Conservation (phyloP, 1,284 basidiomycete genomes). For the Clitocybe nebularis region DNA sequence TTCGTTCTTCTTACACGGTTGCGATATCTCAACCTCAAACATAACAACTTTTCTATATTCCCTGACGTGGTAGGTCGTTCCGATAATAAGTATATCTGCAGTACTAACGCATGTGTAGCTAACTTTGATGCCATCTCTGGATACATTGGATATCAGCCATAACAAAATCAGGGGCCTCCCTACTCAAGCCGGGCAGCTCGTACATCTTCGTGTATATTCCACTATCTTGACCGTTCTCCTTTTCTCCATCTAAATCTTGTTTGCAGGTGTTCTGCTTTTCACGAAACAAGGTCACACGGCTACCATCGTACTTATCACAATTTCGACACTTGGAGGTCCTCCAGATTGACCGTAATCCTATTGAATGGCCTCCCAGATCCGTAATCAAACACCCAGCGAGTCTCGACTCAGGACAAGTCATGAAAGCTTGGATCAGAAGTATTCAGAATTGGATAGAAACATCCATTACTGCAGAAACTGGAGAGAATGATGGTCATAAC, state of each 20-base stretch:
- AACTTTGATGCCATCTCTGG: constrained; percentile 81
- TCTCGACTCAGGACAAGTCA: constrained; percentile 45
- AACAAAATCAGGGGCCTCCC: constrained; percentile 89
- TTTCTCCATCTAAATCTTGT: constrained; percentile 10
- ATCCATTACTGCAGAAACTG: constrained; percentile 34
- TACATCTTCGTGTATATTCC: constrained; percentile 67
- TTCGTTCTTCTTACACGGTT: constrained; percentile 78
- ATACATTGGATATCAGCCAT: constrained; percentile 92
- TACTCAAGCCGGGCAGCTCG: constrained; percentile 73
- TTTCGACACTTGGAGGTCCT: constrained; percentile 78
- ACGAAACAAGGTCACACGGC: constrained; percentile 76
- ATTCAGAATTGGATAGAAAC: constrained; percentile 75
- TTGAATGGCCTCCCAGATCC: constrained; percentile 82
- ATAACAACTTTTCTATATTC: constrained; percentile 81
- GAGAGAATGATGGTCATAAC: constrained; percentile 41
- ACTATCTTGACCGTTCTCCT: constrained; percentile 1
- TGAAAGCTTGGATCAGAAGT: constrained; percentile 69
- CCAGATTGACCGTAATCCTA: constrained; percentile 87
- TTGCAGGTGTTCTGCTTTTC: constrained; percentile 83
- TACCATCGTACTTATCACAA: constrained; percentile 77
- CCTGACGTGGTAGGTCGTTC: constrained; percentile 77
- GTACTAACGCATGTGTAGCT: constrained; percentile 48
- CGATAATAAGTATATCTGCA: constrained; percentile 7
- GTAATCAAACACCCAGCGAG: constrained; percentile 43
- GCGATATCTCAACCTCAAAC: constrained; percentile 91